These are phyloP conservation scores for Boletellus ananas DNA, from an alignment of 768 basidiomycete species.

Conservation along the genomic window DNA sequence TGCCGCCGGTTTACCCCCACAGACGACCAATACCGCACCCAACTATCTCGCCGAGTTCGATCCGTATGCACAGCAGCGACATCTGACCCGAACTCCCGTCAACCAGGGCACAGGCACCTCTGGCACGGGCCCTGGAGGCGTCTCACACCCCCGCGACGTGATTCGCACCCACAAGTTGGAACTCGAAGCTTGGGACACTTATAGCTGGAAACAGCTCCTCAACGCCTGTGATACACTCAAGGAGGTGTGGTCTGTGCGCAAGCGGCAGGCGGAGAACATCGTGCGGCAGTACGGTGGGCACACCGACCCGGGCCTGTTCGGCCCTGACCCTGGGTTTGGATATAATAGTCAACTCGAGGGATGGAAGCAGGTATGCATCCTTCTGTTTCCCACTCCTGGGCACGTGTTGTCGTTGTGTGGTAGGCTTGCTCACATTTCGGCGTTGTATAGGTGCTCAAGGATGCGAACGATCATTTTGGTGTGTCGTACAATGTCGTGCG, in stretches of 20 bases:
- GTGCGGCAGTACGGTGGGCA: slow-evolving; percentile 42
- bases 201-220: slow-evolving; percentile 70
- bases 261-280: slow-evolving; percentile 50
- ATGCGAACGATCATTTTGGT: slow-evolving; percentile 54
- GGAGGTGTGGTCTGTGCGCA: slow-evolving; percentile 59
- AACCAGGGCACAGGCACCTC: not conserved
- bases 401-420: not conserved
- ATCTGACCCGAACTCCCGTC: slow-evolving; percentile 5
- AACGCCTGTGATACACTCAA: slow-evolving; percentile 61
- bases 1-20: slow-evolving; percentile 27
- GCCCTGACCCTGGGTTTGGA: slow-evolving; percentile 34
- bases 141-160: slow-evolving; percentile 61
- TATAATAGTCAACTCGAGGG: slow-evolving; percentile 52
- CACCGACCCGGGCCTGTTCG: slow-evolving; percentile 32
- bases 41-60: slow-evolving; percentile 39
- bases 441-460: slow-evolving; percentile 46
- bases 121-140: slow-evolving; percentile 29
- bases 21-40: slow-evolving; percentile 13
- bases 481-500: slow-evolving; percentile 13
- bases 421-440: not conserved
- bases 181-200: slow-evolving; percentile 68
- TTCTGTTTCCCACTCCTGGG: not conserved
- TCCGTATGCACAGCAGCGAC: slow-evolving; percentile 29
- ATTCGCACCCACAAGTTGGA: slow-evolving; percentile 62
- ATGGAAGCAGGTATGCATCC: slow-evolving; percentile 52